Evolutionary conservation across 768 basidiomycete genomes (phyloP).

Genomic region (Macrolepiota fuliginosa): DNA sequence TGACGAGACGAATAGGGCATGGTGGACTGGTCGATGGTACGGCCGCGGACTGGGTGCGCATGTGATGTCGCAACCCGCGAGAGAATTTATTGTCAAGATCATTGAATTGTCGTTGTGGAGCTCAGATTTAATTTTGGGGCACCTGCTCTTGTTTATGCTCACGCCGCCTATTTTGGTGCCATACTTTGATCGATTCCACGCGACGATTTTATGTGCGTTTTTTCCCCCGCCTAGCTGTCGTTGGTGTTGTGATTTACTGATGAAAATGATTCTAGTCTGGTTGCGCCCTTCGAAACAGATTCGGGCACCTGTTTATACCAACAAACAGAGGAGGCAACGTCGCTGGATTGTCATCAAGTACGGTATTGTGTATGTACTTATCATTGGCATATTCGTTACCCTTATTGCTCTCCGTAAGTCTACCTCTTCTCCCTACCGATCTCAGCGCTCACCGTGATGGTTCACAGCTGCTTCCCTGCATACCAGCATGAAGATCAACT

Average conservation of each 20-base stretch:
- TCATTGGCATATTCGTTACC: conserved; percentile 68
- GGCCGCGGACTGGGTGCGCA: conserved; percentile 88
- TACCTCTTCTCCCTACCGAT: conserved; percentile 7
- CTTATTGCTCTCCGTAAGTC: conserved; percentile 78
- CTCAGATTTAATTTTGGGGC: conserved; percentile 87
- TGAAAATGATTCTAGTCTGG: conserved; percentile 64
- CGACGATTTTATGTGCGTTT: conserved; percentile 84
- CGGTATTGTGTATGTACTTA: conserved; percentile 69
- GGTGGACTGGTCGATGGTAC: conserved; percentile 99
- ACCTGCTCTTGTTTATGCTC: conserved; percentile 87
- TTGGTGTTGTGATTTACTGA: conserved; percentile 18
- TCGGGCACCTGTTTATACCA: conserved; percentile 84
- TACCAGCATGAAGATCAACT: conserved; percentile 54
- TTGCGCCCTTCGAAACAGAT: conserved; percentile 93
- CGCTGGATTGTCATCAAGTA: conserved; percentile 90
- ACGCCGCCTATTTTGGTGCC: conserved; percentile 88
- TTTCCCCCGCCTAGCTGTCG: not conserved
- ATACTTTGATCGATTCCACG: conserved; percentile 89
- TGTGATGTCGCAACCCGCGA: conserved; percentile 95
- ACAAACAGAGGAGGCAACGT: conserved; percentile 87
- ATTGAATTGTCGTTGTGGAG: conserved; percentile 96
- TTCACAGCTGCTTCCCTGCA: conserved; percentile 59
- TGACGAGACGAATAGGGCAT: conserved; percentile 96
- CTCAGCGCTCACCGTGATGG: conserved; percentile 9
- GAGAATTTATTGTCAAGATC: conserved; percentile 97